phyloP scores from a whole-genome alignment of 2,329 filamentous ascomycete species.

The Oidium heveae region DNA sequence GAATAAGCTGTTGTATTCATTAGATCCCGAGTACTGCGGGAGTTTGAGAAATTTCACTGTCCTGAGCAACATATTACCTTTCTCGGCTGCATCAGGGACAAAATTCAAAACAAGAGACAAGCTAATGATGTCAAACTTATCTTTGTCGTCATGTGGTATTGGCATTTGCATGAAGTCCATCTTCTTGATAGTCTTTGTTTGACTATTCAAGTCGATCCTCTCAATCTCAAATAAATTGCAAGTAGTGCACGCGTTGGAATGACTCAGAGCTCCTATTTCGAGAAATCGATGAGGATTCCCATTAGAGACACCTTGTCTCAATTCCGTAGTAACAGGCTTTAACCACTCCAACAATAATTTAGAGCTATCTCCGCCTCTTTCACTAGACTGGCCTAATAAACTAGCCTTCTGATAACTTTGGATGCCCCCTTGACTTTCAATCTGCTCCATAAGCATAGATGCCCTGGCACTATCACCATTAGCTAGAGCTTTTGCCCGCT shows the following conservation, averaged over 20 bases:
- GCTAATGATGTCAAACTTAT: conserved; percentile 71
- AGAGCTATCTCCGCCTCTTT: conserved; percentile 43
- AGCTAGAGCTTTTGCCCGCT: conserved; percentile 26
- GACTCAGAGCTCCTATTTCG: conserved; percentile 73
- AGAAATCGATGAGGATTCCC: conserved; percentile 35
- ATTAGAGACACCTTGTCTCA: conserved; percentile 5
- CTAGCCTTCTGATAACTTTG: conserved; percentile 40
- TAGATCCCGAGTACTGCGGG: conserved; percentile 6
- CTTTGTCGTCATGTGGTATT: conserved; percentile 31
- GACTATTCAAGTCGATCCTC: conserved; percentile 77
- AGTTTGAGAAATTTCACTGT: conserved; percentile 42
- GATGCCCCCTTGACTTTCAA: conserved; percentile 32
- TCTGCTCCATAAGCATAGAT: conserved; percentile 23
- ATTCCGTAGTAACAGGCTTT: conserved; percentile 13
- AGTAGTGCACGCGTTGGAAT: conserved; percentile 58
- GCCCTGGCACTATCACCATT: conserved; percentile 26
- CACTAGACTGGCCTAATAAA: conserved; percentile 38
- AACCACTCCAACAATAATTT: conserved; percentile 39
- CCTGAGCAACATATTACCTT: conserved; percentile 67
- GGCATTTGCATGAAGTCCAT: conserved; percentile 89
- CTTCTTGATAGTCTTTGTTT: conserved; percentile 53
- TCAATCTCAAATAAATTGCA: conserved; percentile 46
- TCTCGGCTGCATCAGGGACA: conserved; percentile 47
- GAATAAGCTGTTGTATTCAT: conserved; percentile 17
- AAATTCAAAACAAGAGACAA: conserved; percentile 87